phyloP scores from a whole-genome alignment of 176 grass and related monocot species.

The Elaeis guineensis region DNA sequence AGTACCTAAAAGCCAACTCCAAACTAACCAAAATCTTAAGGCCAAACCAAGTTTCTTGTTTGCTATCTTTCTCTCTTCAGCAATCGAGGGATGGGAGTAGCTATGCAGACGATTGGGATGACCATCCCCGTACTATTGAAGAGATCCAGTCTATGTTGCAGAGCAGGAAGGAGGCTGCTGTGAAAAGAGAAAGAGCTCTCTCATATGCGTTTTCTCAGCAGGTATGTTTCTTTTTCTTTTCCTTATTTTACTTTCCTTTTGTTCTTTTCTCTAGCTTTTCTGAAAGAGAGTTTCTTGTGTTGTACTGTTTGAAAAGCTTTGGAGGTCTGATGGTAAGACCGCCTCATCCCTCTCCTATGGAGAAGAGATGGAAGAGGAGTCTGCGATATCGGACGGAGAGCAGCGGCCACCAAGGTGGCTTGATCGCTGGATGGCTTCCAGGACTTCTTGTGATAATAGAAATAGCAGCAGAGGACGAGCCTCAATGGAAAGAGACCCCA shows the following conservation, averaged over 20 bases:
- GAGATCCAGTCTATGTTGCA: constrained; percentile 92
- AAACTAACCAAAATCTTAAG: neutral
- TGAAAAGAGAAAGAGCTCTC: constrained; percentile 83
- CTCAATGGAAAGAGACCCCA: constrained; percentile 60
- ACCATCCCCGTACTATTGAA: constrained; percentile 70
- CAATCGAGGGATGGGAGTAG: constrained; percentile 82
- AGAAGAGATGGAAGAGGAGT: constrained; percentile 36
- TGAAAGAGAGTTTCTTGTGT: no score
- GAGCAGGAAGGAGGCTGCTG: constrained; percentile 63
- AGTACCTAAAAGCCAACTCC: no score
- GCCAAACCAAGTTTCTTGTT: no score
- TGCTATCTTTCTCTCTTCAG: neutral
- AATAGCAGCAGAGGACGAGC: constrained; percentile 43
- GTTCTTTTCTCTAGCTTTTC: no score
- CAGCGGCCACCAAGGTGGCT: constrained; percentile 45
- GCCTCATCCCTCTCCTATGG: constrained; percentile 31
- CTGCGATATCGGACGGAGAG: constrained; percentile 21
- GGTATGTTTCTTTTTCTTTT: constrained; percentile 18
- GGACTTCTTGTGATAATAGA: constrained; percentile 70
- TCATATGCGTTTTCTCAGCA: constrained; percentile 91
- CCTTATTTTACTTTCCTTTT: neutral
- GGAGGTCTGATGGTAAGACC: constrained; percentile 27
- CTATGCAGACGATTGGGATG: constrained; percentile 89
- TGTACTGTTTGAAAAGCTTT: neutral
- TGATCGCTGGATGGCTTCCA: constrained; percentile 84